Evolutionary conservation across 768 basidiomycete genomes (phyloP).

Genomic region (Coprinopsis sp.): DNA sequence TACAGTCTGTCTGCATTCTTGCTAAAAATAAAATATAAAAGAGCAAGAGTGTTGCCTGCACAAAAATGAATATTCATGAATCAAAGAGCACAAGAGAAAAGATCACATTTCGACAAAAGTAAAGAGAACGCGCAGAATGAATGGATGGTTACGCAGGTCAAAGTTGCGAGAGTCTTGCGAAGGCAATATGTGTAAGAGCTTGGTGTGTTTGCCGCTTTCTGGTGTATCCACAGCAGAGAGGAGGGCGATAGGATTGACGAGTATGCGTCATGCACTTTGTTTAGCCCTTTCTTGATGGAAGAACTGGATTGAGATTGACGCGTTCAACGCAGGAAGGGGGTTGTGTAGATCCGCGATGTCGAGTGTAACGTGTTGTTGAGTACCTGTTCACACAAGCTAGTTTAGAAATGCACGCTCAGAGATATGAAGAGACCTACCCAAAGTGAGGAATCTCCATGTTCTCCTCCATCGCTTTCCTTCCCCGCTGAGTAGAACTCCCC

Average conservation of each 20-base stretch:
- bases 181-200: constrained; percentile 80
- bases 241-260: constrained; percentile 36
- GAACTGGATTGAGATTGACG: constrained; percentile 62
- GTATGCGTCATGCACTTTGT: constrained; percentile 3
- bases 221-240: constrained; percentile 40
- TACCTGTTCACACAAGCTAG: no score
- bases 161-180: constrained; percentile 76
- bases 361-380: constrained; percentile 63
- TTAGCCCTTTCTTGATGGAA: constrained; percentile 20
- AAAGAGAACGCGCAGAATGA: no score
- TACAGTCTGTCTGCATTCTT: no score
- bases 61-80: no score
- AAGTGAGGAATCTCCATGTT: constrained; percentile 86
- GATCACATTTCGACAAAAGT: no score
- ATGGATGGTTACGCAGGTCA: no score
- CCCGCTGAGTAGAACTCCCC: constrained; percentile 65
- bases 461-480: constrained; percentile 85
- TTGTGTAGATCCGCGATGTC: constrained; percentile 69
- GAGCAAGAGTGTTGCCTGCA: no score
- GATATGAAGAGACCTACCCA: constrained; percentile 58
- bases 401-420: no score
- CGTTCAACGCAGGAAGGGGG: constrained; percentile 58
- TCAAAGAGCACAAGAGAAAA: no score
- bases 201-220: constrained; percentile 50
- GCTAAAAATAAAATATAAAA: no score